phyloP scores from a whole-genome alignment of 2,329 filamentous ascomycete species.

The Xylariomycetidae sp. region DNA sequence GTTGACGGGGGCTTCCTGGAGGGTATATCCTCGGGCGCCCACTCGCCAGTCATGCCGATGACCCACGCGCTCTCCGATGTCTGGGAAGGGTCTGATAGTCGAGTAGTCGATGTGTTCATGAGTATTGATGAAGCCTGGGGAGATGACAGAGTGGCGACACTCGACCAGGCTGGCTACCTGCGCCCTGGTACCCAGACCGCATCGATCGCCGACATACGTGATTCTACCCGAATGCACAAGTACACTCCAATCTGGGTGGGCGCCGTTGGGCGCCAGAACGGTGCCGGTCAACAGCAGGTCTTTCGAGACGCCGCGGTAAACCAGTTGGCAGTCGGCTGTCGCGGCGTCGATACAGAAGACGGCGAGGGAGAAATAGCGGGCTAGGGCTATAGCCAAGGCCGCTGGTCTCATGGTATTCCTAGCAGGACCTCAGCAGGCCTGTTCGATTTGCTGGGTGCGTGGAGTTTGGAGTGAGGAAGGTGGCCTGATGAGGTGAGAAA shows the following conservation, averaged over 20 bases:
- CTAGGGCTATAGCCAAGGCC: too few species aligned
- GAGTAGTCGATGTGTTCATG: conserved; percentile 25
- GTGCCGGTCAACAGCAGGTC: conserved; percentile 34
- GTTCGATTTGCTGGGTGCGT: too few species aligned
- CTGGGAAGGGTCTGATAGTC: conserved; percentile 17
- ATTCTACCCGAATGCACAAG: conserved; percentile 21
- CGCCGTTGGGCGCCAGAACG: conserved; percentile 27
- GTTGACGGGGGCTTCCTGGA: conserved; percentile 15
- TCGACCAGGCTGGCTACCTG: conserved; percentile 15
- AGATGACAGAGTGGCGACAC: conserved; percentile 20
- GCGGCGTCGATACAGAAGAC: background rate
- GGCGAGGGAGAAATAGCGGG: background rate
- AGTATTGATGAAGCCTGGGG: conserved; percentile 25
- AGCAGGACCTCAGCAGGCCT: too few species aligned
- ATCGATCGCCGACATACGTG: conserved; percentile 11
- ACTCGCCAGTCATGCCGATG: conserved; percentile 27
- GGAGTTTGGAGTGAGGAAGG: too few species aligned
- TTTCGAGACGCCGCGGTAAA: conserved; percentile 8
- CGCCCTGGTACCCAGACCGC: conserved; percentile 2
- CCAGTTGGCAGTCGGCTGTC: conserved; percentile 6
- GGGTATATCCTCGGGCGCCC: conserved; percentile 15
- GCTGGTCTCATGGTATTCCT: too few species aligned
- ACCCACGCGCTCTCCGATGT: conserved; percentile 15
- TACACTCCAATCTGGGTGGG: conserved; percentile 16
- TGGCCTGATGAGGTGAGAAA: too few species aligned